These are phyloP conservation scores for Neurospora sublineolata DNA, from an alignment of 495 filamentous ascomycete species.

Conservation along the genomic window DNA sequence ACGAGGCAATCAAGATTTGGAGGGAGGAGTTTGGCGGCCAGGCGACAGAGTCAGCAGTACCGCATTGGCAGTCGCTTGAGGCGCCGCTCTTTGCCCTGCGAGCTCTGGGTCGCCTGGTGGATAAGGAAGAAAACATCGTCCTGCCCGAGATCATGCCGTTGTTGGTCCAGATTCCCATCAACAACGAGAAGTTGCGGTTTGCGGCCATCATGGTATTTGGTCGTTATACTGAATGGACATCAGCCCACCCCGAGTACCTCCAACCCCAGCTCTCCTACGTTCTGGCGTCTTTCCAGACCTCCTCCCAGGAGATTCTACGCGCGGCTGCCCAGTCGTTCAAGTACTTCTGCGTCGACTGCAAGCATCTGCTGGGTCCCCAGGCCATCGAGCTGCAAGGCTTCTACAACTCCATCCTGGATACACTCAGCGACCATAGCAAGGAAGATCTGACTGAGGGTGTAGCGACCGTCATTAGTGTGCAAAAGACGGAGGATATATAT, in stretches of 20 bases:
- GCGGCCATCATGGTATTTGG: slow-evolving; percentile 95
- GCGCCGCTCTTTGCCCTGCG: slow-evolving; percentile 90
- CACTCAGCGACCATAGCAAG: slow-evolving; percentile 72
- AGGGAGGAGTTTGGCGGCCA: slow-evolving; percentile 68
- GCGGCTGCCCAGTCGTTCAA: slow-evolving; percentile 91
- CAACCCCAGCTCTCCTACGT: slow-evolving; percentile 90
- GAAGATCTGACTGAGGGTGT: slow-evolving; percentile 95
- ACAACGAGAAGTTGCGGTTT: slow-evolving; percentile 94
- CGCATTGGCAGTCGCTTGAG: slow-evolving; percentile 92
- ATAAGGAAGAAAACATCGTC: slow-evolving; percentile 71
- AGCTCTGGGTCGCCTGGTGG: slow-evolving; percentile 96
- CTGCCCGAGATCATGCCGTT: slow-evolving; percentile 83
- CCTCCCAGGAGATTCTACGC: slow-evolving; percentile 75
- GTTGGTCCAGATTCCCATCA: slow-evolving; percentile 85
- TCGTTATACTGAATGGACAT: slow-evolving; percentile 95
- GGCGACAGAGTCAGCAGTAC: slow-evolving; percentile 62
- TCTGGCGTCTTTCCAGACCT: slow-evolving; percentile 75
- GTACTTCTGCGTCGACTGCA: slow-evolving; percentile 93
- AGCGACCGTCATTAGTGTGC: slow-evolving; percentile 77
- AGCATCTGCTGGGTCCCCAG: slow-evolving; percentile 66
- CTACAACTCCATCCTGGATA: slow-evolving; percentile 77
- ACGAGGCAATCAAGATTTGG: slow-evolving; percentile 75
- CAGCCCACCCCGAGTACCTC: slow-evolving; percentile 82
- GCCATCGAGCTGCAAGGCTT: slow-evolving; percentile 78
- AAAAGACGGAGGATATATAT: slow-evolving; percentile 69